A percentile compares a stretch with the other conserved stretches of the same genome.
Evolutionary conservation across 2,329 filamentous ascomycete genomes (phyloP).

Genomic region (Salinomyces thailandicus): DNA sequence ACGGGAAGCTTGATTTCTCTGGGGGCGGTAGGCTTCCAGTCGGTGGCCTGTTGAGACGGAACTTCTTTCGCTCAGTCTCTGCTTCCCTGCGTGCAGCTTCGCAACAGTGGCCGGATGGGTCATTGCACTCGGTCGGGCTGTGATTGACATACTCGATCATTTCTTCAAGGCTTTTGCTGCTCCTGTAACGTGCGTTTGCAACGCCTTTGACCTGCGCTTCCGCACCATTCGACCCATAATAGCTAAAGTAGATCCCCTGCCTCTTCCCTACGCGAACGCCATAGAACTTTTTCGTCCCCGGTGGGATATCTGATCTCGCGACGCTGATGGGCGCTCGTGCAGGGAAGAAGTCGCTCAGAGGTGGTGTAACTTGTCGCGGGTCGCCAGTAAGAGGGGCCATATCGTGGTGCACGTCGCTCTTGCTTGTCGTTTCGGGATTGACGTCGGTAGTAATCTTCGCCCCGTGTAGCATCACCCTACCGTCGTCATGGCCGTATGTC

Average conservation of each 20-base stretch:
- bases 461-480: too few relatives aligned
- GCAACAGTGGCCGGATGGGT: neutral
- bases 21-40: too few relatives aligned
- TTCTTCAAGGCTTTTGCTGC: constrained; percentile 1
- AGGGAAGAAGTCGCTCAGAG: neutral
- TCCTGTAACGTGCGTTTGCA: neutral
- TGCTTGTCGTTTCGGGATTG: too few relatives aligned
- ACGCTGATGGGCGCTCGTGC: neutral
- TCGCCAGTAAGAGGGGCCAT: too few relatives aligned
- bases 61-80: too few relatives aligned
- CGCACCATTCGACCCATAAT: neutral
- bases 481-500: too few relatives aligned
- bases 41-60: too few relatives aligned
- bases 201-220: neutral
- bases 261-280: constrained; percentile 1
- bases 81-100: too few relatives aligned
- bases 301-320: neutral
- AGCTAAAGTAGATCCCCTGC: constrained; percentile 1
- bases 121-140: neutral
- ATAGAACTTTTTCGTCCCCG: constrained; percentile 1
- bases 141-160: constrained; percentile 1
- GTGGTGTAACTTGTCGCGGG: neutral
- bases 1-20: too few relatives aligned
- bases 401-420: too few relatives aligned
- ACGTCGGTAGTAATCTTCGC: too few relatives aligned